phyloP scores from a whole-genome alignment of 2,329 filamentous ascomycete species.

The Colletotrichum sp. region DNA sequence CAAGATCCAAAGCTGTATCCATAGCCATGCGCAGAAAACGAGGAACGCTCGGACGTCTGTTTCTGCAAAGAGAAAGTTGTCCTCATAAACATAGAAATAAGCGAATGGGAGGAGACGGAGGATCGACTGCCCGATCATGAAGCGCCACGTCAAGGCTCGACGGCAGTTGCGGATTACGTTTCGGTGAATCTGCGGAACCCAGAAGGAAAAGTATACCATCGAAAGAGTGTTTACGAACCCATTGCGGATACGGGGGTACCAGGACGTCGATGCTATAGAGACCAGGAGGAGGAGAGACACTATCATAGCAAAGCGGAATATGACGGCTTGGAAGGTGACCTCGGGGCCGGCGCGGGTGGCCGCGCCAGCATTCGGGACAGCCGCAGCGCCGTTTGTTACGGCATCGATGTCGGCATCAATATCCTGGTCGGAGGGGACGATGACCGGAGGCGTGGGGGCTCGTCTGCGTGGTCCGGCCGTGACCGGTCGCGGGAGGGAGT shows the following conservation, averaged over 20 bases:
- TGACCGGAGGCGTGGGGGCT: conserved; percentile 50
- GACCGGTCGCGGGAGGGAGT: conserved; percentile 45
- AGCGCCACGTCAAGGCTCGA: conserved; percentile 89
- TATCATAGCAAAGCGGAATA: conserved; percentile 61
- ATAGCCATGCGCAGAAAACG: conserved; percentile 77
- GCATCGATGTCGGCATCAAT: conserved; percentile 61
- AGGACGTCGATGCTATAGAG: conserved; percentile 63
- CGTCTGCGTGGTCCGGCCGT: conserved; percentile 33
- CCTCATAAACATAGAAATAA: conserved; percentile 81
- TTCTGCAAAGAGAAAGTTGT: conserved; percentile 82
- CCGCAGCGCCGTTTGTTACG: conserved; percentile 29
- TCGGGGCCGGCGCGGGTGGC: conserved; percentile 24
- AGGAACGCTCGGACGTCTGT: conserved; percentile 70
- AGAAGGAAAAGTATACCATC: conserved; percentile 85
- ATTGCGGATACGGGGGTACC: conserved; percentile 60
- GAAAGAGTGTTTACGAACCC: conserved; percentile 68
- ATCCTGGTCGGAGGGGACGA: conserved; percentile 69
- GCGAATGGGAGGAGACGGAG: conserved; percentile 80
- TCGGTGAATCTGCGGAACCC: conserved; percentile 89
- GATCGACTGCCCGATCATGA: conserved; percentile 82
- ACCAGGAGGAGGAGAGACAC: conserved; percentile 63
- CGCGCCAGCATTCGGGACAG: conserved; percentile 24
- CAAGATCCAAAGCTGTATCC: conserved; percentile 83
- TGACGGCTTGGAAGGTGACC: conserved; percentile 57
- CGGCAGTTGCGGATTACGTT: conserved; percentile 92